A percentile compares a stretch with the other conserved stretches of the same genome.
phyloP scores from a whole-genome alignment of 768 basidiomycete species.

The Lactifluus rugatus region DNA sequence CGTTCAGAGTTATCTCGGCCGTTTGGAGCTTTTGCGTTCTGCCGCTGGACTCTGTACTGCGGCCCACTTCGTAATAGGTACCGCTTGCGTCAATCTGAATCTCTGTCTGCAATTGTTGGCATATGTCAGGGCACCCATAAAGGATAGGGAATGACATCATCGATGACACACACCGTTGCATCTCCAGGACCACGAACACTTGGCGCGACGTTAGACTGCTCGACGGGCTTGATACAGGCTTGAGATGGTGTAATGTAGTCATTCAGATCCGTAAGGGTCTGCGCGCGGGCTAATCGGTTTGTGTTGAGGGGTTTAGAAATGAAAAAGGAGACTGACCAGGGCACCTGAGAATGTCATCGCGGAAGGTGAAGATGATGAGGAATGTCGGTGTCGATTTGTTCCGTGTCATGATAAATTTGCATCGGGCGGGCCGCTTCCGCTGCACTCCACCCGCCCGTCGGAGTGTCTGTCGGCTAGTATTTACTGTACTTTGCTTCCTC shows the following conservation, averaged over 20 bases:
- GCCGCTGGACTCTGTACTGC: conserved; percentile 17
- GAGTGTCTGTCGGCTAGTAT: too few relatives aligned
- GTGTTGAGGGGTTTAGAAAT: not conserved
- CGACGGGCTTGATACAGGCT: conserved; percentile 94
- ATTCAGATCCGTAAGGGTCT: conserved; percentile 91
- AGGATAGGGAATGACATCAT: not conserved
- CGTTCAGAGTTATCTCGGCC: conserved; percentile 93
- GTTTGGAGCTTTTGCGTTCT: conserved; percentile 64
- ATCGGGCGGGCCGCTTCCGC: not conserved
- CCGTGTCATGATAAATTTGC: not conserved
- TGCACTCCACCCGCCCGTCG: not conserved
- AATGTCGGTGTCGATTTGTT: not conserved
- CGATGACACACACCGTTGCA: conserved; percentile 33
- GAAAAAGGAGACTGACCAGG: conserved; percentile 2
- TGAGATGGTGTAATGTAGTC: conserved; percentile 96
- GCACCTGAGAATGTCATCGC: conserved; percentile 17
- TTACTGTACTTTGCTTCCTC: too few relatives aligned
- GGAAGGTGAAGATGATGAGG: not conserved
- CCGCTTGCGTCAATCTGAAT: conserved; percentile 82
- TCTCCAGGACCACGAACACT: conserved; percentile 32
- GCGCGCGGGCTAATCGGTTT: not conserved
- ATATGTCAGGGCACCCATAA: conserved; percentile 15
- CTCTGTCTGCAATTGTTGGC: conserved; percentile 59
- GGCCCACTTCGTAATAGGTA: conserved; percentile 74
- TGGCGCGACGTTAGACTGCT: conserved; percentile 34